These are phyloP conservation scores for Colletotrichum euphorbiae DNA, from an alignment of 2,329 filamentous ascomycete genomes.

Conservation along the genomic window DNA sequence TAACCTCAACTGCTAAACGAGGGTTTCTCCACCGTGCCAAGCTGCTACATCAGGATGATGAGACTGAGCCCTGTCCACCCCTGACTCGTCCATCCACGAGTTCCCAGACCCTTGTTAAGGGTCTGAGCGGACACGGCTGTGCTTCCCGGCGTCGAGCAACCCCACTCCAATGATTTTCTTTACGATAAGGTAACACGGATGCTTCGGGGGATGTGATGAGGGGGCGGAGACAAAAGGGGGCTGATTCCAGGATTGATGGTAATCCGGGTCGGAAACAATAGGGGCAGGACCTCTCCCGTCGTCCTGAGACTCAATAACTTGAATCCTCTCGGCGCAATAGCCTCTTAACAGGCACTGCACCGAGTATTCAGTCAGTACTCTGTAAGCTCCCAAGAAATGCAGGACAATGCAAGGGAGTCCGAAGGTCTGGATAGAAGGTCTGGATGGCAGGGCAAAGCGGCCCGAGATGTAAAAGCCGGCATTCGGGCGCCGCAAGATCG, in stretches of 20 bases:
- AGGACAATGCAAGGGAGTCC: not conserved
- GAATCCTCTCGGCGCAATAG: not conserved
- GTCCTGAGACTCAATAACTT: not conserved
- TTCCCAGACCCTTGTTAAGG: not conserved
- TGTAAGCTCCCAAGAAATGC: not conserved
- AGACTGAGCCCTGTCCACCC: conserved; percentile 2
- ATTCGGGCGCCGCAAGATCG: not conserved
- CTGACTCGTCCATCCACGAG: not conserved
- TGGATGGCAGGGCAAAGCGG: conserved; percentile 14
- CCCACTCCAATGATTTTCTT: conserved; percentile 21
- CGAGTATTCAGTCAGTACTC: not conserved
- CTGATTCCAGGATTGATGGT: not conserved
- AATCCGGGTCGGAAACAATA: not conserved
- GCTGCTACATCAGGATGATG: conserved; percentile 15
- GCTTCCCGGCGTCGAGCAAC: conserved; percentile 21
- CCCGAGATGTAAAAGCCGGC: conserved; percentile 8
- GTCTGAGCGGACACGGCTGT: conserved; percentile 22
- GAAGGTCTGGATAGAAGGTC: not conserved
- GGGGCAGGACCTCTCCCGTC: not conserved
- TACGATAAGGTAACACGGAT: conserved; percentile 24
- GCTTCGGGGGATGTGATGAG: conserved; percentile 22
- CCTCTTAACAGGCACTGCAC: not conserved
- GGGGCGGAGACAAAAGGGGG: conserved; percentile 19
- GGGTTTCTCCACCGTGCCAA: conserved; percentile 1
- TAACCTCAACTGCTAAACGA: not conserved